Percentiles rank a stretch among this genome's conserved stretches.
These are phyloP conservation scores for Penicillium sp. DNA, from an alignment of 2,329 filamentous ascomycete species.

Conservation along the genomic window DNA sequence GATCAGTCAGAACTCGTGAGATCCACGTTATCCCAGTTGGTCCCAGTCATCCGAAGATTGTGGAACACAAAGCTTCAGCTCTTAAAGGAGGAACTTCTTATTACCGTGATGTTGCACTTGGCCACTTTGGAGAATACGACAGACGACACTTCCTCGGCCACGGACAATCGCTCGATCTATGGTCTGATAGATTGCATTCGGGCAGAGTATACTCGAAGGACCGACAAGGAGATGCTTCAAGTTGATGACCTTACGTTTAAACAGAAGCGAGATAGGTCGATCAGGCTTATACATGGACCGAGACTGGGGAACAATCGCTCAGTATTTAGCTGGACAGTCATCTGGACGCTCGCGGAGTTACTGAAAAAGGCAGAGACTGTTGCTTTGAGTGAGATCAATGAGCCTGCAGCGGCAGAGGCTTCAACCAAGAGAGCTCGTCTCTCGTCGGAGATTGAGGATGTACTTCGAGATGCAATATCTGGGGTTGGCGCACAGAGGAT, in stretches of 20 bases:
- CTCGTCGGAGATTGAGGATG: conserved; percentile 31
- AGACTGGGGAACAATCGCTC: conserved; percentile 31
- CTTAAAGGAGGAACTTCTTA: conserved; percentile 71
- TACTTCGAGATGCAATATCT: conserved; percentile 31
- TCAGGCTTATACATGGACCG: conserved; percentile 32
- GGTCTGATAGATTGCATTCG: conserved; percentile 67
- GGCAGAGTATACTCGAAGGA: conserved; percentile 67
- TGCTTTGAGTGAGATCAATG: conserved; percentile 6
- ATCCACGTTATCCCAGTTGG: conserved; percentile 52
- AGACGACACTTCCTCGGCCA: conserved; percentile 33
- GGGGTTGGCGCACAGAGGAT: conserved; percentile 38
- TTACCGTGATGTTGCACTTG: conserved; percentile 61
- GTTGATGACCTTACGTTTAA: conserved; percentile 67
- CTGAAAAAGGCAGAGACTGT: conserved; percentile 34
- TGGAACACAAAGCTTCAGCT: conserved; percentile 65
- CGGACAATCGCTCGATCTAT: conserved; percentile 47
- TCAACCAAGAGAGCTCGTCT: conserved; percentile 34
- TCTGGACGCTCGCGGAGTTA: conserved; percentile 37
- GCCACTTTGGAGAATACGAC: conserved; percentile 49
- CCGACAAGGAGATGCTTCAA: conserved; percentile 66
- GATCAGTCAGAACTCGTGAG: conserved; percentile 62
- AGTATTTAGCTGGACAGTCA: conserved; percentile 36
- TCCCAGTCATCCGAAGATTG: conserved; percentile 67
- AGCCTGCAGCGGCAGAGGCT: conserved; percentile 7
- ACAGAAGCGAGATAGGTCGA: conserved; percentile 29